Conservation (phyloP, 495 filamentous ascomycete genomes). For the Podospora pseudocomata region DNA sequence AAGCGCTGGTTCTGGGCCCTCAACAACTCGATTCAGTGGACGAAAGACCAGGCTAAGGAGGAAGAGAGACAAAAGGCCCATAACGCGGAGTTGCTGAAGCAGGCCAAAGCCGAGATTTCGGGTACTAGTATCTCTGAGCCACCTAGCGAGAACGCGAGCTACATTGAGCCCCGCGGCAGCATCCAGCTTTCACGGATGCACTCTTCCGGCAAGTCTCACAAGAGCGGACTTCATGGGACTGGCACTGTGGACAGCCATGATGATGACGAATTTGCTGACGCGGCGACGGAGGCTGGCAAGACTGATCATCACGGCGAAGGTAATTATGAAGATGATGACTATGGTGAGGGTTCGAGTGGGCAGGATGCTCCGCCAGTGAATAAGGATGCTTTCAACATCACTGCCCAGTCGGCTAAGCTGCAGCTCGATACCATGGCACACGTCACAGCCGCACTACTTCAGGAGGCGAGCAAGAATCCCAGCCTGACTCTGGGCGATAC, state of each 20-base stretch:
- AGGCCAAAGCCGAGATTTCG: slow-evolving; percentile 51
- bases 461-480: slow-evolving; percentile 66
- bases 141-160: slow-evolving; percentile 51
- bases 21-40: slow-evolving; percentile 98
- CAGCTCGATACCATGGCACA: slow-evolving; percentile 85
- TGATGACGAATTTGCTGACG: slow-evolving; percentile 44
- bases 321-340: slow-evolving; percentile 78
- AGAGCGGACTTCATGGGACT: slow-evolving; percentile 30
- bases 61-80: slow-evolving; percentile 71
- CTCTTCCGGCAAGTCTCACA: slow-evolving; percentile 31
- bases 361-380: slow-evolving; percentile 65
- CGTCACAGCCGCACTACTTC: slow-evolving; percentile 75
- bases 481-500: slow-evolving; percentile 67
- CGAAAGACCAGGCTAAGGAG: slow-evolving; percentile 92
- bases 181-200: slow-evolving; percentile 42
- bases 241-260: slow-evolving; percentile 34
- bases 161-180: slow-evolving; percentile 43
- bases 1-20: slow-evolving; percentile 97
- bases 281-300: slow-evolving; percentile 33
- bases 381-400: slow-evolving; percentile 93
- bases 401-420: slow-evolving; percentile 87
- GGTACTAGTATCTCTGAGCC: slow-evolving; percentile 36
- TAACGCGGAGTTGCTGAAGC: slow-evolving; percentile 70
- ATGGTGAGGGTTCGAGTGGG: slow-evolving; percentile 76
- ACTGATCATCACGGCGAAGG: slow-evolving; percentile 35